Percentiles rank a stretch among this genome's conserved stretches.
Conservation (phyloP, 345 rosid genomes). For the Crucihimalaya himalaica region DNA sequence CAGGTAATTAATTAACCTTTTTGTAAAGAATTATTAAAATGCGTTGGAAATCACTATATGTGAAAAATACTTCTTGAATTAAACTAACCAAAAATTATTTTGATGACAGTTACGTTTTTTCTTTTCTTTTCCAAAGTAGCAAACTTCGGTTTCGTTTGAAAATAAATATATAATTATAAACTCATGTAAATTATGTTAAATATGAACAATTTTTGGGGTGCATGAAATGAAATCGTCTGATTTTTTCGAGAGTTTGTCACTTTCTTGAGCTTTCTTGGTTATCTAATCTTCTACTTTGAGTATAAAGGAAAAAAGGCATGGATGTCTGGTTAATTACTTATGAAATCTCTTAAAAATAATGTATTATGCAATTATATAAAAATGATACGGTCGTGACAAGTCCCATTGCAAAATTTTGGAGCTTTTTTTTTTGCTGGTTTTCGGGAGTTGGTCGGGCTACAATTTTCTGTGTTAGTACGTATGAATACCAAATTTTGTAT, state of each 20-base stretch:
- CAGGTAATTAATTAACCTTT: slow-evolving; percentile 47
- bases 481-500: not conserved
- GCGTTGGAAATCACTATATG: slow-evolving; percentile 27
- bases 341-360: slow-evolving; percentile 10
- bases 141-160: slow-evolving; percentile 27
- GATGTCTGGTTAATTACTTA: slow-evolving; percentile 32
- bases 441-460: slow-evolving; percentile 64
- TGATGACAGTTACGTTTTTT: slow-evolving; percentile 35
- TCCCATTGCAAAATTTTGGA: slow-evolving; percentile 30
- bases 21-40: not conserved
- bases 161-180: not conserved
- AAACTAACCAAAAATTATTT: slow-evolving; percentile 1
- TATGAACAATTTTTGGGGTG: slow-evolving; percentile 5
- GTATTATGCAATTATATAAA: slow-evolving; percentile 30
- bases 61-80: slow-evolving; percentile 18
- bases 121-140: slow-evolving; percentile 35
- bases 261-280: slow-evolving; percentile 36
- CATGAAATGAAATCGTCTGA: slow-evolving; percentile 18
- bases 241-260: slow-evolving; percentile 21
- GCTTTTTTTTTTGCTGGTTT: slow-evolving; percentile 51
- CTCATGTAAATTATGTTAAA: not conserved
- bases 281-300: slow-evolving; percentile 34
- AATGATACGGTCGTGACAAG: slow-evolving; percentile 54
- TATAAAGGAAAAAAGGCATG: slow-evolving; percentile 38
- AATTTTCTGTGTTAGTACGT: slow-evolving; percentile 22